Conservation (phyloP, 179 eudicot genomes). For the Patellifolia procumbens region DNA sequence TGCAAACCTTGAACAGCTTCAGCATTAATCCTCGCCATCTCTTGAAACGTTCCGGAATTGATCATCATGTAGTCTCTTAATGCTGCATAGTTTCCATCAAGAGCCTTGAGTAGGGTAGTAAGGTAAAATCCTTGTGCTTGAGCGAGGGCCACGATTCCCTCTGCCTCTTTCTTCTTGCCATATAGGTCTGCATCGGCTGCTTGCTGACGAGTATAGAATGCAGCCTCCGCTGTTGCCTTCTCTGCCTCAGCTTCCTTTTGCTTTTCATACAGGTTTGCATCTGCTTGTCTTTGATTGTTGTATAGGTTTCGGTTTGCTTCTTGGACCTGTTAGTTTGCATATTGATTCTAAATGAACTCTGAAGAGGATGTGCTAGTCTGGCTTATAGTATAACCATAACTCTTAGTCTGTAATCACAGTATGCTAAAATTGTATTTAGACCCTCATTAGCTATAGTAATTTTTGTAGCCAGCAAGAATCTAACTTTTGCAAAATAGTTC, state of each 20-base stretch:
- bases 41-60: slow-evolving; percentile 37
- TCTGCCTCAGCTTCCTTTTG: slow-evolving; percentile 33
- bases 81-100: slow-evolving; percentile 41
- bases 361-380: background rate
- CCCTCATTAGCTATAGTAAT: no score
- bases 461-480: no score
- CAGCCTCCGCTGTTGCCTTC: slow-evolving; percentile 38
- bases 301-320: slow-evolving; percentile 40
- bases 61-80: slow-evolving; percentile 50
- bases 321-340: slow-evolving; percentile 35
- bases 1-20: slow-evolving; percentile 37
- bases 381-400: no score
- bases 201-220: slow-evolving; percentile 34
- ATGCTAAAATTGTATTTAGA: no score
- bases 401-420: background rate
- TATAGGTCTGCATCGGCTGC: slow-evolving; percentile 44
- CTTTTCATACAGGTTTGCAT: slow-evolving; percentile 33
- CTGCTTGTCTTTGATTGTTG: slow-evolving; percentile 38
- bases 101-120: slow-evolving; percentile 34
- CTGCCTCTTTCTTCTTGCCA: slow-evolving; percentile 31
- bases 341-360: background rate
- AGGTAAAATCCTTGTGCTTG: slow-evolving; percentile 43
- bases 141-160: slow-evolving; percentile 23
- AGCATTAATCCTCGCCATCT: slow-evolving; percentile 45
- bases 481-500: no score